Conservation (phyloP, 2,329 filamentous ascomycete genomes). For the Microsporum ferrugineum region DNA sequence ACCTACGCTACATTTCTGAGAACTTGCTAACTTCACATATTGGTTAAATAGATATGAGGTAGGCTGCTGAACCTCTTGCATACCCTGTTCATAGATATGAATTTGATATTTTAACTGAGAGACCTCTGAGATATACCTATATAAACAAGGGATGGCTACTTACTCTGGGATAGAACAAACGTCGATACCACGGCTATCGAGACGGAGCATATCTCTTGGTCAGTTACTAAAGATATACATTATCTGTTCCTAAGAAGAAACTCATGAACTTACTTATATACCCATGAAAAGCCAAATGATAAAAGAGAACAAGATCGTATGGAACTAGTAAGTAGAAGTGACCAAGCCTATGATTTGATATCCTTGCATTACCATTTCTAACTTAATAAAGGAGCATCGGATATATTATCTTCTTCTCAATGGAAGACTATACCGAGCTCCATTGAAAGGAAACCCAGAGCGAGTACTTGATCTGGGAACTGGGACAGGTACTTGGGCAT, state of each 20-base stretch:
- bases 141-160: background rate
- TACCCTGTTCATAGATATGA: background rate
- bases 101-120: background rate
- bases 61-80: background rate
- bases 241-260: background rate
- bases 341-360: background rate
- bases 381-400: constrained; percentile 6
- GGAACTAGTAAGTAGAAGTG: constrained; percentile 10
- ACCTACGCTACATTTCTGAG: background rate
- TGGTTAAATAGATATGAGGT: background rate
- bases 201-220: constrained; percentile 14
- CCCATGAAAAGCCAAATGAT: constrained; percentile 12
- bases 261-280: background rate
- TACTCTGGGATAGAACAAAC: constrained; percentile 8
- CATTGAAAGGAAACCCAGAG: background rate
- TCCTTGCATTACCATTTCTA: background rate
- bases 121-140: background rate
- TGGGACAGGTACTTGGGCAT: constrained; percentile 12
- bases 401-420: constrained; percentile 10
- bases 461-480: constrained; percentile 13
- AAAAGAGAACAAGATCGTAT: constrained; percentile 13
- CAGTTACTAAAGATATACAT: background rate
- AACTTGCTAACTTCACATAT: background rate
- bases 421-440: constrained; percentile 9
- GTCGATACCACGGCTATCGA: constrained; percentile 12